Conservation (phyloP, 495 filamentous ascomycete species). For the Neurospora sp. region DNA sequence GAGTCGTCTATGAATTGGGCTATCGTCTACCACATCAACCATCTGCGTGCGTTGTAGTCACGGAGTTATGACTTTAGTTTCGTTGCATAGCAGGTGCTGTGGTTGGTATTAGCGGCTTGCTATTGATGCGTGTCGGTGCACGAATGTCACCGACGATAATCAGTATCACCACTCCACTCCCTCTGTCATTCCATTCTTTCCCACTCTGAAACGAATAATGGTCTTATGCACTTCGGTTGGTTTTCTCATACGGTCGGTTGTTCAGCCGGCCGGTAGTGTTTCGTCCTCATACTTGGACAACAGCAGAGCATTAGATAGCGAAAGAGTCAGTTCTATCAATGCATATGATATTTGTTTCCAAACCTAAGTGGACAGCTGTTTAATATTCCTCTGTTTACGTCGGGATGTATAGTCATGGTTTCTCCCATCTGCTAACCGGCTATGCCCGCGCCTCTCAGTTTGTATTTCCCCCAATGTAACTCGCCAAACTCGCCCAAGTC, state of each 20-base stretch:
- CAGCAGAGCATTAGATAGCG: not conserved
- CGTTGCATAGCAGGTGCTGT: not conserved
- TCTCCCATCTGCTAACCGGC: not conserved
- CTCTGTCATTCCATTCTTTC: not conserved
- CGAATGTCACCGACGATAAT: not conserved
- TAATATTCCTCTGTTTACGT: not conserved
- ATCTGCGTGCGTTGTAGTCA: not conserved
- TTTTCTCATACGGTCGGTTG: not conserved
- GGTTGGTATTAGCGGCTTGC: not conserved
- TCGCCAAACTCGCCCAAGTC: not conserved
- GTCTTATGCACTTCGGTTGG: not conserved
- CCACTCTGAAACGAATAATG: not conserved
- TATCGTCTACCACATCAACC: not conserved
- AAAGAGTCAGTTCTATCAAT: not conserved
- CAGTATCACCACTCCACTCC: not conserved
- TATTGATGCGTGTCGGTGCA: not conserved
- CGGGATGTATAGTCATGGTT: not conserved
- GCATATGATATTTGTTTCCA: not conserved
- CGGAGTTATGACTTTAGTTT: not conserved
- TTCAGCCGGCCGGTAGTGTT: not conserved
- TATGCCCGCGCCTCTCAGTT: not conserved
- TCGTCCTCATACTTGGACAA: not conserved
- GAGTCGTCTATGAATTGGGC: slow-evolving; percentile 21
- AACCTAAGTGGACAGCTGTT: not conserved
- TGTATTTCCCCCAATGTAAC: not conserved